These are phyloP conservation scores for Podospora conica DNA, from an alignment of 495 filamentous ascomycete genomes.

Conservation along the genomic window DNA sequence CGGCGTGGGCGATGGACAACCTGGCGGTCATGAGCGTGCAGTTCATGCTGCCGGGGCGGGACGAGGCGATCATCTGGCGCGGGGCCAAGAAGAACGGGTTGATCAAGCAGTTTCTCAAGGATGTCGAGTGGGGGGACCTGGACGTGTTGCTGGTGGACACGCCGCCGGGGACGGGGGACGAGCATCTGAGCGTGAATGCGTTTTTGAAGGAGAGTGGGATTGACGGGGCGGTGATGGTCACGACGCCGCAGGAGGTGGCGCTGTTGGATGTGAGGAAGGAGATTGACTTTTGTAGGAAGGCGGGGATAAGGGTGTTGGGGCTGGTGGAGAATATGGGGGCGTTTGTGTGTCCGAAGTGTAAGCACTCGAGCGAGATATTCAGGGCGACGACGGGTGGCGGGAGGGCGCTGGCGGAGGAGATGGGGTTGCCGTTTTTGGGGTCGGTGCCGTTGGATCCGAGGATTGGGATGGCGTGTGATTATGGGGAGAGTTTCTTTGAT, in stretches of 20 bases:
- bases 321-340: slow-evolving; percentile 97
- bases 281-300: slow-evolving; percentile 94
- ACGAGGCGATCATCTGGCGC: slow-evolving; percentile 94
- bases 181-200: slow-evolving; percentile 87
- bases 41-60: slow-evolving; percentile 89
- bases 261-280: slow-evolving; percentile 92
- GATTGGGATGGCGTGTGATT: slow-evolving; percentile 94
- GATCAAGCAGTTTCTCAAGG: slow-evolving; percentile 95
- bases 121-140: slow-evolving; percentile 94
- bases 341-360: slow-evolving; percentile 90
- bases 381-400: slow-evolving; percentile 87
- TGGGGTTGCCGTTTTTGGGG: slow-evolving; percentile 79
- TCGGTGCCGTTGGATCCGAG: slow-evolving; percentile 89
- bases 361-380: slow-evolving; percentile 77
- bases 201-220: slow-evolving; percentile 83
- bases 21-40: slow-evolving; percentile 93
- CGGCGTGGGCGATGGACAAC: slow-evolving; percentile 90
- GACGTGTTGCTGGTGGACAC: slow-evolving; percentile 93
- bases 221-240: slow-evolving; percentile 87
- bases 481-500: slow-evolving; percentile 95
- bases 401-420: slow-evolving; percentile 69
- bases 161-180: slow-evolving; percentile 88
- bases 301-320: slow-evolving; percentile 79
- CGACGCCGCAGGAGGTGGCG: slow-evolving; percentile 92
- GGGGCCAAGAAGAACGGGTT: slow-evolving; percentile 97